Evolutionary conservation across 495 filamentous ascomycete species (phyloP), one percentile per base, ranked within the genome.

Genomic region (Parathielavia hyrcaniae): DNA sequence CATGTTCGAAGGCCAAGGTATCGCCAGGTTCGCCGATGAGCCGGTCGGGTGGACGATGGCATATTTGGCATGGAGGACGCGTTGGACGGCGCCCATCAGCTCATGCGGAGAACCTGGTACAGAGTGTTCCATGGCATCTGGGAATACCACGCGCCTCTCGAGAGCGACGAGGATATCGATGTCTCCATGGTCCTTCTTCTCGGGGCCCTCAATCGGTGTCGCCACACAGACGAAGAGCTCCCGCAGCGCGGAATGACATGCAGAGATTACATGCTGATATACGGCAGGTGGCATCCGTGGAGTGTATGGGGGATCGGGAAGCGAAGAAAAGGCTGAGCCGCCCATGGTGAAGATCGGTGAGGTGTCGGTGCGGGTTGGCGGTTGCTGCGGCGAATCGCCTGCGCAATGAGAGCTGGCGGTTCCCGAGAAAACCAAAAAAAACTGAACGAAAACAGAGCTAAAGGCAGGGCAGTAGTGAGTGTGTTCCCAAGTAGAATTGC

Each of bases 91-190:
- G 0, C n/a, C 17, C 43, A 69, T 47, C 5, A 69, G 39, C 1
- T 63, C 56, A 10, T 46, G 38, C 4, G 50, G 20, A 16, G 39
- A 20, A n/a, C 48, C 53, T 7, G 34, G 56, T 12, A 43, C 19
- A 1, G 35, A 35, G 19, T 61, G 57, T 2, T 19, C 40, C 1
- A 26, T 12, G 11, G 35, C 12, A 6, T 23, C 38, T 4, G 70
- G 66, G 47, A 73, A 64, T 49, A 59, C 23, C 16, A 60, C 10
- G 5, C 57, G 55, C 47, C 50, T 65, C 22, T 78, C 76, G 17
- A 62, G 59, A 0, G 75, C 69, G 4, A 86, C 74, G 34, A 86
- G 69, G 2, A 86, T 71, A 61, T 87, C 84, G 38, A 87, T 69
- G 49, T 87, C 84, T 7, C 84, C 84, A 55, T 79, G 73, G 51